Evolutionary conservation across 202 grass and related monocot genomes (phyloP).

Genomic region (Cymbopogon flexuosus): DNA sequence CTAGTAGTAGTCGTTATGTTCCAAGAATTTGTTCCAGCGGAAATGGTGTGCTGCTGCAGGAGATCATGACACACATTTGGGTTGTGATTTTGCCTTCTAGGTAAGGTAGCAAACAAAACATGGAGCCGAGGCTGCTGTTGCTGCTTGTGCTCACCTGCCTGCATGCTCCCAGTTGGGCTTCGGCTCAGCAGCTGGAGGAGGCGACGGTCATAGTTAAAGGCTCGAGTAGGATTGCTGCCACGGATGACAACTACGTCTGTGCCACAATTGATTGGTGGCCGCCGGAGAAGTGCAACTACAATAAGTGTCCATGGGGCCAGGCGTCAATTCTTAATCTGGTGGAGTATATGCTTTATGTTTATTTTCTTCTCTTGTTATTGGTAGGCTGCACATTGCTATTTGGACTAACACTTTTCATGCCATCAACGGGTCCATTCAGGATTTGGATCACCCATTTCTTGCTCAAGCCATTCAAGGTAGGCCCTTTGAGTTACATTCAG

Average conservation of each 20-base stretch:
- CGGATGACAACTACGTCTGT: constrained; percentile 52
- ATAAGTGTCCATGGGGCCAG: constrained; percentile 73
- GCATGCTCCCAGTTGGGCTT: background rate
- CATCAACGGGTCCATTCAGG: constrained; percentile 33
- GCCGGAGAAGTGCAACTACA: constrained; percentile 73
- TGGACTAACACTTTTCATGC: constrained; percentile 19
- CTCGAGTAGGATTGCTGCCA: constrained; percentile 42
- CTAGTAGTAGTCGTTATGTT: background rate
- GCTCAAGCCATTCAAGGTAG: constrained; percentile 76
- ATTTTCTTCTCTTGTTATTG: background rate
- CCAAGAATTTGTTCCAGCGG: background rate
- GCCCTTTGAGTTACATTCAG: constrained; percentile 12
- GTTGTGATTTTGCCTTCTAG: constrained; percentile 7
- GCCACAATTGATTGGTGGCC: constrained; percentile 84
- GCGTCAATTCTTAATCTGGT: constrained; percentile 65
- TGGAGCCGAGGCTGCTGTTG: constrained; percentile 25
- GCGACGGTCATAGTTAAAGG: constrained; percentile 57
- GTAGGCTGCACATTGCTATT: background rate
- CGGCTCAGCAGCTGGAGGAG: constrained; percentile 40
- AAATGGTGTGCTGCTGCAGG: background rate
- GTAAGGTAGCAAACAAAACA: constrained; percentile 2
- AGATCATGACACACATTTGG: background rate
- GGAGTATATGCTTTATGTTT: constrained; percentile 30
- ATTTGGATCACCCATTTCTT: constrained; percentile 82
- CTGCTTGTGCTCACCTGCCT: constrained; percentile 32